Percentiles rank a stretch among this genome's conserved stretches.
Conservation (phyloP, 2,329 filamentous ascomycete genomes). For the Colletotrichum sublineola region DNA sequence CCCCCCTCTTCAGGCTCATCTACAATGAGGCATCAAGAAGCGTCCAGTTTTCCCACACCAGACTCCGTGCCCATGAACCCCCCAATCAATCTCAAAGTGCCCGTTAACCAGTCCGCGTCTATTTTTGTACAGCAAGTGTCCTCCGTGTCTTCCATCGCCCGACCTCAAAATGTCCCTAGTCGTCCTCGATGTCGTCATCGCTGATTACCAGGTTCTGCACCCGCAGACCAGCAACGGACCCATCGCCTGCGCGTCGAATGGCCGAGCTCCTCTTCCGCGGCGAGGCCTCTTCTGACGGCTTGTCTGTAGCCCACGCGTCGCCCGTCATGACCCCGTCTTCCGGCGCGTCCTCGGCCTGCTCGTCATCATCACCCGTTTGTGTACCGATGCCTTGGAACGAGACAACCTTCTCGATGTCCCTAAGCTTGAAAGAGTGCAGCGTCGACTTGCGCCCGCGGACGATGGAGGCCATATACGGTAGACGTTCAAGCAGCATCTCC, state of each 20-base stretch:
- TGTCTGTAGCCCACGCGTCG: constrained; percentile 73
- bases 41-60: not conserved
- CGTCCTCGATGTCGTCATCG: constrained; percentile 88
- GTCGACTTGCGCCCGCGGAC: constrained; percentile 57
- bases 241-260: constrained; percentile 52
- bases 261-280: constrained; percentile 62
- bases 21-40: not conserved
- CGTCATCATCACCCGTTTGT: constrained; percentile 61
- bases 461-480: constrained; percentile 87
- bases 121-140: not conserved
- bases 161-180: not conserved
- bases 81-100: not conserved
- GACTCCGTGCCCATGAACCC: not conserved
- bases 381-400: constrained; percentile 72
- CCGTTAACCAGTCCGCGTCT: not conserved
- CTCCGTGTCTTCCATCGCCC: not conserved
- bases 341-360: constrained; percentile 60
- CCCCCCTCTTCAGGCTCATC: not conserved
- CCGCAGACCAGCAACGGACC: constrained; percentile 57
- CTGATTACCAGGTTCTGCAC: constrained; percentile 79
- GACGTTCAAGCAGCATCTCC: constrained; percentile 84
- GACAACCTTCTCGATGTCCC: constrained; percentile 77
- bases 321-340: constrained; percentile 52
- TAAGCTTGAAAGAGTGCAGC: constrained; percentile 55
- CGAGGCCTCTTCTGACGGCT: constrained; percentile 66